Conservation (phyloP, 163 green algal genomes). For the Scenedesmus sp. region DNA sequence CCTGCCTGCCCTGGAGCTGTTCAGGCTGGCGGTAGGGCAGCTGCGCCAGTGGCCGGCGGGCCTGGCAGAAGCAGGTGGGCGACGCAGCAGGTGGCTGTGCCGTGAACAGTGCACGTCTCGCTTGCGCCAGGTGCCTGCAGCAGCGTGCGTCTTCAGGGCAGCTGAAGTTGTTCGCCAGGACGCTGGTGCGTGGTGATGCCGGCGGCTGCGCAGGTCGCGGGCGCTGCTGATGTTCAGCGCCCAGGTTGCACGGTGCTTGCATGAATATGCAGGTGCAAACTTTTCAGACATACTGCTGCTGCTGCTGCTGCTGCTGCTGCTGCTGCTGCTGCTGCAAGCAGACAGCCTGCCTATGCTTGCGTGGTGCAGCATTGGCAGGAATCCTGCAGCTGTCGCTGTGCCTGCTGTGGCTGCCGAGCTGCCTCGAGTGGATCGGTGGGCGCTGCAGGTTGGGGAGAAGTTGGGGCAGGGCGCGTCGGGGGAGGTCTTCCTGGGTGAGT, state of each 20-base stretch:
- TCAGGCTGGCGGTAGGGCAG: conserved; percentile 54
- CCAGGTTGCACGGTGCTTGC: too few relatives aligned
- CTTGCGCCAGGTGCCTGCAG: not conserved
- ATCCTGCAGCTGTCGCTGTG: conserved; percentile 59
- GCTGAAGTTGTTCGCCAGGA: too few relatives aligned
- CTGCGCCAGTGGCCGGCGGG: conserved; percentile 55
- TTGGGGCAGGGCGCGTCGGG: conserved; percentile 73
- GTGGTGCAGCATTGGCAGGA: conserved; percentile 74
- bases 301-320: not conserved
- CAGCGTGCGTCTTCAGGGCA: too few relatives aligned
- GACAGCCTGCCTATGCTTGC: conserved; percentile 61
- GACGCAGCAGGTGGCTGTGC: too few relatives aligned
- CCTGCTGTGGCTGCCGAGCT: conserved; percentile 47
- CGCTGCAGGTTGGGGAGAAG: conserved; percentile 60
- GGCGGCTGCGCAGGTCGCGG: too few relatives aligned
- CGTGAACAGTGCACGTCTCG: too few relatives aligned
- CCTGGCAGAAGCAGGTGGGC: conserved; percentile 18
- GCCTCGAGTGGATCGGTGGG: conserved; percentile 41
- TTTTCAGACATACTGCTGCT: not conserved
- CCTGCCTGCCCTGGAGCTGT: conserved; percentile 63
- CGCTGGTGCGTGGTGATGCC: too few relatives aligned
- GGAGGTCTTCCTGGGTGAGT: conserved; percentile 60
- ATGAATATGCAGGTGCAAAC: not conserved
- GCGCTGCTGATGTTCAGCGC: too few relatives aligned
- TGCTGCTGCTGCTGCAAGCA: conserved; percentile 49